These are phyloP conservation scores for Sporothrix brunneoviolacea DNA, from an alignment of 2,329 filamentous ascomycete genomes.

Conservation along the genomic window DNA sequence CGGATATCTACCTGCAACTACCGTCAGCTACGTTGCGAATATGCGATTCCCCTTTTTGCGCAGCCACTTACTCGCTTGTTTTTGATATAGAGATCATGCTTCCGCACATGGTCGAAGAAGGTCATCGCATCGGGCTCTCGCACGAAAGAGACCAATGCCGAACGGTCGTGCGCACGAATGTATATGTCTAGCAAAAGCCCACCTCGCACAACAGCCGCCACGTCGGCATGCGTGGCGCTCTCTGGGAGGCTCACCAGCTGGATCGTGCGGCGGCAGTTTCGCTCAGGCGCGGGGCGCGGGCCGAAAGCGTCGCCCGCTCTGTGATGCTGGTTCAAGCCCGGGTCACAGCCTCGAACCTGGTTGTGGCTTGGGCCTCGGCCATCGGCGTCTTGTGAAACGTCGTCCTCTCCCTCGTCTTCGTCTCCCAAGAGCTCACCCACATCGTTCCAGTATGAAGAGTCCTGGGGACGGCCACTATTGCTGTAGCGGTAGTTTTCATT, in stretches of 20 bases:
- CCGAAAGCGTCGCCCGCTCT: background rate
- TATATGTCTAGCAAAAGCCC: slow-evolving; percentile 65
- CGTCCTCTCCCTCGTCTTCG: background rate
- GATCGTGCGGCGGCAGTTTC: slow-evolving; percentile 49
- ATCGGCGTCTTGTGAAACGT: background rate
- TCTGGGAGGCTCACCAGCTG: slow-evolving; percentile 56
- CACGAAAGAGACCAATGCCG: slow-evolving; percentile 64
- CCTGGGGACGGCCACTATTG: no score
- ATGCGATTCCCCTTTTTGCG: no score
- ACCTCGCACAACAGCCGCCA: slow-evolving; percentile 59
- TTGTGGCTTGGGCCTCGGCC: background rate
- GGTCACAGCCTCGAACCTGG: background rate
- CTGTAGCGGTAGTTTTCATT: no score
- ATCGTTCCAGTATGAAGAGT: no score
- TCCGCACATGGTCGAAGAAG: slow-evolving; percentile 59
- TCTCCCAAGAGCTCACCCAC: no score
- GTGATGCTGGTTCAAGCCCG: background rate
- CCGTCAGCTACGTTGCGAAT: background rate
- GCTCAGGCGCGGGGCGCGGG: slow-evolving; percentile 26
- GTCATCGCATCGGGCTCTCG: slow-evolving; percentile 53
- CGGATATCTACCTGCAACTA: slow-evolving; percentile 58
- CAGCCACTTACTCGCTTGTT: slow-evolving; percentile 60
- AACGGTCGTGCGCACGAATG: slow-evolving; percentile 51
- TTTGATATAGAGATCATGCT: slow-evolving; percentile 61
- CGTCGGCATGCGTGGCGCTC: slow-evolving; percentile 56